Percentiles rank a stretch among this genome's conserved stretches.
Evolutionary conservation across 176 grass and related monocot species (phyloP).

Genomic region (Hordeum vulgare): DNA sequence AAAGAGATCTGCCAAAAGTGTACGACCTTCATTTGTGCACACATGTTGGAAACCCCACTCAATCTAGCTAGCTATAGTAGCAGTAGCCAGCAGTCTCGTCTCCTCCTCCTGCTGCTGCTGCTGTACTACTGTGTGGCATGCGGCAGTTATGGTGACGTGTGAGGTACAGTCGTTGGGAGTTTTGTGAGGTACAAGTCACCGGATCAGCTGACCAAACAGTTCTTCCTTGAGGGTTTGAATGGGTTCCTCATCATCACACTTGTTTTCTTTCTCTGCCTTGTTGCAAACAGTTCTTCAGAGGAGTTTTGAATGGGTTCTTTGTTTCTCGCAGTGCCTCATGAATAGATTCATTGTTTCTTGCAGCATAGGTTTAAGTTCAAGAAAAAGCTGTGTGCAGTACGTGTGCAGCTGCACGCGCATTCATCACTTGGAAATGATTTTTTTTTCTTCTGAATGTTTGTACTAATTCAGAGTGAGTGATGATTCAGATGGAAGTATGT

Average conservation of each 20-base stretch:
- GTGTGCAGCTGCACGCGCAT: neutral
- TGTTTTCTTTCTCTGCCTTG: neutral
- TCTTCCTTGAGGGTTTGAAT: neutral
- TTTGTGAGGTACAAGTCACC: neutral
- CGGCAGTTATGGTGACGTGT: conserved; percentile 27
- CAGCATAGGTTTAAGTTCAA: no score
- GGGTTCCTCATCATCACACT: neutral
- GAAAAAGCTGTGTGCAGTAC: neutral
- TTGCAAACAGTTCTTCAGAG: neutral
- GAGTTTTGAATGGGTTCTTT: conserved; percentile 14
- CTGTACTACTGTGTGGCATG: neutral
- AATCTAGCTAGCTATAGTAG: conserved; percentile 17
- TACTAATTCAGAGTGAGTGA: neutral
- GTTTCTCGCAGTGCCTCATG: neutral
- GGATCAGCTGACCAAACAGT: neutral
- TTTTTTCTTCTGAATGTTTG: neutral
- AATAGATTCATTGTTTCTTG: no score
- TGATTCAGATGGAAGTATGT: neutral
- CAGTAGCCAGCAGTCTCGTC: neutral
- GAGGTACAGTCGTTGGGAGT: neutral
- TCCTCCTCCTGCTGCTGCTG: neutral
- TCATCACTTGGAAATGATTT: neutral
- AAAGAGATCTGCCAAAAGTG: conserved; percentile 12
- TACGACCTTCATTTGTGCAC: neutral
- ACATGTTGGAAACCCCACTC: conserved; percentile 38